Evolutionary conservation across 495 filamentous ascomycete species (phyloP), one percentile per base, ranked within the genome.

Genomic region (Choiromyces venosus): DNA sequence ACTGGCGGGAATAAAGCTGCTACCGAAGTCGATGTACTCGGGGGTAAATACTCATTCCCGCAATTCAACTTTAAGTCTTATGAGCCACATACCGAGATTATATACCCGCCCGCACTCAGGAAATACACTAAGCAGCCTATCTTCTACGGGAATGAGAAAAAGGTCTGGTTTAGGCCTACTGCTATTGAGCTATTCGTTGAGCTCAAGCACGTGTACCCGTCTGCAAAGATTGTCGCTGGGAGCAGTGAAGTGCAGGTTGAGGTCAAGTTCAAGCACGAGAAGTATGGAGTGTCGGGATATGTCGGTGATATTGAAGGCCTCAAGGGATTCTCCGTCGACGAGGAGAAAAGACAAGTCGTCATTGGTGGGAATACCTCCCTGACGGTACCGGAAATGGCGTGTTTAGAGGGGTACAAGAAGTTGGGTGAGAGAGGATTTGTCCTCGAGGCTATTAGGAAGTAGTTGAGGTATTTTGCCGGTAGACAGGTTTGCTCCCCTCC

Each of bases 191-290:
- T 84, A 40, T 39, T 84, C 19, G 44, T 83, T 6, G 75, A 83
- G 69, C 75, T 84, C 72, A 84, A 84, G 73, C 67, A 79, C 70
- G 79, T 73, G 19, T 84, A 82, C 64, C 83, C 83, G 4, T 78
- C 81, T 37, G 82, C 82, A 4, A 84, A 83, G 40, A 74, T 84
- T 6, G 83, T 84, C 1, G 82, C 81, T 16, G 83, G 83, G 2
- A 78, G 81, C 0, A 83, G 79, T 40, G 83, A 84, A 71, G 80
- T 83, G 12, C 83, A 84, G 66, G 77, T 84, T 3, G 83, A 84
- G 64, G 71, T 83, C 36, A 81, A 77, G 36, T 83, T 83, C 74
- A 83, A 82, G 68, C 76, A 82, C 40, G 75, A 74, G 0, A 76
- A 81, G 56, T 83, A 83, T 66, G 70, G 82, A 0, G 81, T 84